Conservation (phyloP, 176 grass and related monocot species). For the Cenchrus fungigraminus region DNA sequence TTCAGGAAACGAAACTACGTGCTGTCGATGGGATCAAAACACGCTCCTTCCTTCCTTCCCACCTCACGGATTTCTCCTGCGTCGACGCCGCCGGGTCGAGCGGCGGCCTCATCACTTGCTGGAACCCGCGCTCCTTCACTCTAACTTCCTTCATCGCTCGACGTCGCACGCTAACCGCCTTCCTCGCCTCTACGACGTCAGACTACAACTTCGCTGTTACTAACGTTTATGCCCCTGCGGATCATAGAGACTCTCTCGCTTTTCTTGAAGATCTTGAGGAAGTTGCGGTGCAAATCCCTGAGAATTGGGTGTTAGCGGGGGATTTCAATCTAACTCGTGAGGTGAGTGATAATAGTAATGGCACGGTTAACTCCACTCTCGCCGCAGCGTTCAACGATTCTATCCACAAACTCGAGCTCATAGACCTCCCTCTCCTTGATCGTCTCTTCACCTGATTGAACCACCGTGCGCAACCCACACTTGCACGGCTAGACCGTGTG, state of each 20-base stretch:
- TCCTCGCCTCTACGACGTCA: background rate
- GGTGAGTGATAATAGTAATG: background rate
- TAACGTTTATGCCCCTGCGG: background rate
- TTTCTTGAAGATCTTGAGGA: background rate
- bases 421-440: background rate
- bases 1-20: no score
- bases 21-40: no score
- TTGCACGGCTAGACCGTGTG: background rate
- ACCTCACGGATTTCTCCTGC: no score
- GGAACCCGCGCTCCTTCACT: no score
- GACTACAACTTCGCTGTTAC: background rate
- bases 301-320: background rate
- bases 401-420: no score
- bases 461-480: background rate
- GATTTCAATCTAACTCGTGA: background rate
- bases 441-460: background rate
- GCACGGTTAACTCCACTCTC: accelerated
- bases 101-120: no score
- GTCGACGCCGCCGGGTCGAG: no score
- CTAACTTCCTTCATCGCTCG: no score
- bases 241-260: background rate
- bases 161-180: no score
- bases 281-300: background rate
- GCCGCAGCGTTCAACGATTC: no score
- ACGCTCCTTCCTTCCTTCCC: no score